These are phyloP conservation scores for Aspergillus calidoustus DNA, from an alignment of 2,329 filamentous ascomycete genomes.

Conservation along the genomic window DNA sequence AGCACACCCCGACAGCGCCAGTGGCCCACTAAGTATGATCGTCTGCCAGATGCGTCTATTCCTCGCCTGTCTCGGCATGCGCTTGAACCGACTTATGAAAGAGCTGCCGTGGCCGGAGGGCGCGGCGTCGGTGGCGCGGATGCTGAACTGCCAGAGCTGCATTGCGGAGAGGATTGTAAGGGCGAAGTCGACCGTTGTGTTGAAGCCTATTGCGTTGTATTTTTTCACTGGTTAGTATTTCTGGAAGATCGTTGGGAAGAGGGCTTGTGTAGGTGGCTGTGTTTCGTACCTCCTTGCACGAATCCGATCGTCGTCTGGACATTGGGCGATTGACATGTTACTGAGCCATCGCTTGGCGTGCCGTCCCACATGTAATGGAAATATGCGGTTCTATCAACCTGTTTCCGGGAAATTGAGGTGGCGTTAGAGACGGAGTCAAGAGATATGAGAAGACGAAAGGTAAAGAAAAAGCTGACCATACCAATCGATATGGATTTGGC, in stretches of 20 bases:
- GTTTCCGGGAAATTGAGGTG: background rate
- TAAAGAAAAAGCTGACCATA: slow-evolving; percentile 13
- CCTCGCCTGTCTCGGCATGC: slow-evolving; percentile 33
- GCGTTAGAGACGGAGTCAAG: background rate
- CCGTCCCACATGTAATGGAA: slow-evolving; percentile 47
- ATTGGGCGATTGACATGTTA: slow-evolving; percentile 37
- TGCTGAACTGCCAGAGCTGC: slow-evolving; percentile 43
- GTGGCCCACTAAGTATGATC: slow-evolving; percentile 36
- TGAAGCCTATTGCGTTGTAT: slow-evolving; percentile 32
- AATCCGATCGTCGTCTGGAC: slow-evolving; percentile 43
- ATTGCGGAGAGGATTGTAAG: slow-evolving; percentile 38
- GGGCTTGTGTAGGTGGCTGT: background rate
- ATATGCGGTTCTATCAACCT: slow-evolving; percentile 36
- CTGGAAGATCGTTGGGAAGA: too few species aligned
- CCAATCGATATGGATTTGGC: slow-evolving; percentile 36
- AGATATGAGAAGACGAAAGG: background rate
- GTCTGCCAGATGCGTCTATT: slow-evolving; percentile 43
- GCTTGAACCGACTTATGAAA: slow-evolving; percentile 34
- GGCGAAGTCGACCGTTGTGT: slow-evolving; percentile 40
- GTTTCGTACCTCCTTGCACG: slow-evolving; percentile 38
- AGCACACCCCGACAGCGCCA: slow-evolving; percentile 41
- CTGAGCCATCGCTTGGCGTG: slow-evolving; percentile 38
- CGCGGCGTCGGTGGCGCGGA: slow-evolving; percentile 33
- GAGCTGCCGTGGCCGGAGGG: slow-evolving; percentile 23
- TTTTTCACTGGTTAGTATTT: background rate